Evolutionary conservation across 1,284 basidiomycete species (phyloP).

Genomic region (Pseudozyma sp.): DNA sequence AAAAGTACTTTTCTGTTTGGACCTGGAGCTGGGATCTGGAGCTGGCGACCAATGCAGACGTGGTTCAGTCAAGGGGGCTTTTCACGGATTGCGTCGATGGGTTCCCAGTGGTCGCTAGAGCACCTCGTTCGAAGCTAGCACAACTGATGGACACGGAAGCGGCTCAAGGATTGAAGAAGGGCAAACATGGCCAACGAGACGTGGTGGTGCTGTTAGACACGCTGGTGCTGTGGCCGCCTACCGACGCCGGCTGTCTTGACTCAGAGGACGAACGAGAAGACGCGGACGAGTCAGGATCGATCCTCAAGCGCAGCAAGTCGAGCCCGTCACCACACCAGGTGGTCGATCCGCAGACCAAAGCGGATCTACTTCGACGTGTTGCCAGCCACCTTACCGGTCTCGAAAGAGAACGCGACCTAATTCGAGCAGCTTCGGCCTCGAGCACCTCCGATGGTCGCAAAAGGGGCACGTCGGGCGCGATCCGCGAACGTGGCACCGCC

Average conservation of each 20-base stretch:
- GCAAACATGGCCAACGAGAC: slow-evolving; percentile 25
- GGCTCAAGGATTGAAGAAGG: slow-evolving; percentile 10
- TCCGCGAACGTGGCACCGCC: slow-evolving; percentile 25
- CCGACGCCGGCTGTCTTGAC: slow-evolving; percentile 44
- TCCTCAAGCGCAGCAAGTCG: slow-evolving; percentile 1
- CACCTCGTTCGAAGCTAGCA: slow-evolving; percentile 22
- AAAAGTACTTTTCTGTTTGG: slow-evolving; percentile 55
- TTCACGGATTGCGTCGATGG: slow-evolving; percentile 34
- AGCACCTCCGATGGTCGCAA: slow-evolving; percentile 26
- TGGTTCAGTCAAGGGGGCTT: slow-evolving; percentile 10
- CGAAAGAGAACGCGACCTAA: slow-evolving; percentile 41
- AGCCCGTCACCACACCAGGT: not conserved
- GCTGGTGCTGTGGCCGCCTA: slow-evolving; percentile 39
- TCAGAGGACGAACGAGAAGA: slow-evolving; percentile 21
- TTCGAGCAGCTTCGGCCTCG: slow-evolving; percentile 40
- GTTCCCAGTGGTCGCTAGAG: slow-evolving; percentile 36
- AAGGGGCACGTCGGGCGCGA: slow-evolving; percentile 37
- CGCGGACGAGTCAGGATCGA: not conserved
- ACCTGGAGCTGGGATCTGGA: slow-evolving; percentile 56
- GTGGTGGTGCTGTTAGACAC: slow-evolving; percentile 41
- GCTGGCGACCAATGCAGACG: slow-evolving; percentile 27
- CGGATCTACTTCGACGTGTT: slow-evolving; percentile 33
- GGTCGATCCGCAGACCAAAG: slow-evolving; percentile 25
- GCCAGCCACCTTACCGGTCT: slow-evolving; percentile 50
- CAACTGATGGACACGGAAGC: slow-evolving; percentile 31